These are phyloP conservation scores for Sophora flavescens DNA, from an alignment of 306 rosid species.

Conservation along the genomic window DNA sequence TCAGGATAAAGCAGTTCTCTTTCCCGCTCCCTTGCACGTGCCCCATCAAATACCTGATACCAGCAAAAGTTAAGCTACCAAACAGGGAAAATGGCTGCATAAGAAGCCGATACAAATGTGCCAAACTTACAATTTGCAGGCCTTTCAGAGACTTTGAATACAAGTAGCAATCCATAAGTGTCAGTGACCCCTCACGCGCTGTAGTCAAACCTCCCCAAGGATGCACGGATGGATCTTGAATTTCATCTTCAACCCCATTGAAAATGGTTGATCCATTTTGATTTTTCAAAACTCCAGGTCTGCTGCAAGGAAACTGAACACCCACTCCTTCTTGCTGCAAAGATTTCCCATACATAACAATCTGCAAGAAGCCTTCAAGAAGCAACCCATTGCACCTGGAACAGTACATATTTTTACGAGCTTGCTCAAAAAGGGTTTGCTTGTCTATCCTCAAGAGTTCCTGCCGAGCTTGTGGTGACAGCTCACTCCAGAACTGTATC, in stretches of 20 bases:
- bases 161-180: slow-evolving; percentile 91
- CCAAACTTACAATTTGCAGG: slow-evolving; percentile 77
- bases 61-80: slow-evolving; percentile 49
- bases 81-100: slow-evolving; percentile 26
- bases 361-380: slow-evolving; percentile 96
- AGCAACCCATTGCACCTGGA: slow-evolving; percentile 97
- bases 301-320: slow-evolving; percentile 60
- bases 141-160: slow-evolving; percentile 77
- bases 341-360: slow-evolving; percentile 92
- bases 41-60: slow-evolving; percentile 92
- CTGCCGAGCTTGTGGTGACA: slow-evolving; percentile 74
- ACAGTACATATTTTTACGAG: slow-evolving; percentile 99
- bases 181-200: slow-evolving; percentile 84
- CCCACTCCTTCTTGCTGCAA: slow-evolving; percentile 75
- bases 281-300: slow-evolving; percentile 58
- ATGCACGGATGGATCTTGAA: slow-evolving; percentile 89
- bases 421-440: slow-evolving; percentile 96
- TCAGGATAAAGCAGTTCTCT: slow-evolving; percentile 97
- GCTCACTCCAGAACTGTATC: slow-evolving; percentile 54
- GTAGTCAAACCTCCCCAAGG: slow-evolving; percentile 99
- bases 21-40: slow-evolving; percentile 96
- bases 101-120: slow-evolving; percentile 30
- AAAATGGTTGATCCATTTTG: slow-evolving; percentile 59
- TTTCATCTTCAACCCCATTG: slow-evolving; percentile 75
- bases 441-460: slow-evolving; percentile 91